Conservation (phyloP, 2,329 filamentous ascomycete genomes). For the Diplocarpon rosae region DNA sequence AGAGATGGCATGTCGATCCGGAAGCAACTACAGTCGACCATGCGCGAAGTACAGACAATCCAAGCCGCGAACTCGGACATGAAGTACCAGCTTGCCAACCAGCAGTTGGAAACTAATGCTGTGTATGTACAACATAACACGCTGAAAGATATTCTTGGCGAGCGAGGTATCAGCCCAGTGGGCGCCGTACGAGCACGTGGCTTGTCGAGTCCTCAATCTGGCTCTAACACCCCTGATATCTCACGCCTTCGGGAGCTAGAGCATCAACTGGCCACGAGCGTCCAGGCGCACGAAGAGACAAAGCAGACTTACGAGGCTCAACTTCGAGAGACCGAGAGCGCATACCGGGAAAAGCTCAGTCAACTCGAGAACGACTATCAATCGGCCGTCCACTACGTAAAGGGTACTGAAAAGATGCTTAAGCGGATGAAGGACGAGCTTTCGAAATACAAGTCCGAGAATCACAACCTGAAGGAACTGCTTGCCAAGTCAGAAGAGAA, state of each 20-base stretch:
- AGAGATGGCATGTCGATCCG: slow-evolving; percentile 83
- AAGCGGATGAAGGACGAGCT: slow-evolving; percentile 97
- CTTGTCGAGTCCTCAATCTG: slow-evolving; percentile 61
- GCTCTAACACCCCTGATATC: slow-evolving; percentile 69
- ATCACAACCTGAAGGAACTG: slow-evolving; percentile 70
- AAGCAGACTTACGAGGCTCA: slow-evolving; percentile 67
- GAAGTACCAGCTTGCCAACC: slow-evolving; percentile 69
- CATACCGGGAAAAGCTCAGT: slow-evolving; percentile 85
- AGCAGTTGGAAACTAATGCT: slow-evolving; percentile 90
- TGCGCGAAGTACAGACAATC: slow-evolving; percentile 74
- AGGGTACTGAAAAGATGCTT: slow-evolving; percentile 98
- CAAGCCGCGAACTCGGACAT: slow-evolving; percentile 73
- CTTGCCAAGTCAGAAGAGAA: slow-evolving; percentile 56
- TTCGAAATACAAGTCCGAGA: slow-evolving; percentile 81
- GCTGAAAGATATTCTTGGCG: slow-evolving; percentile 81
- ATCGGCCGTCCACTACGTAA: slow-evolving; percentile 94
- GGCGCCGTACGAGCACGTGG: slow-evolving; percentile 60
- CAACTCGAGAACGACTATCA: slow-evolving; percentile 97
- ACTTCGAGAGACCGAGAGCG: slow-evolving; percentile 74
- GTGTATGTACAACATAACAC: slow-evolving; percentile 85
- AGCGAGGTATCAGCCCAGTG: slow-evolving; percentile 75
- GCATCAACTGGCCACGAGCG: slow-evolving; percentile 67
- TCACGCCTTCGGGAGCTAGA: slow-evolving; percentile 75
- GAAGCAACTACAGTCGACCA: slow-evolving; percentile 74
- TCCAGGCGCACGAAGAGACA: slow-evolving; percentile 76